A percentile compares a stretch with the other conserved stretches of the same genome.
Evolutionary conservation across 1,139 yeast species (phyloP).

Genomic region (Suhomyces bolitotheri): DNA sequence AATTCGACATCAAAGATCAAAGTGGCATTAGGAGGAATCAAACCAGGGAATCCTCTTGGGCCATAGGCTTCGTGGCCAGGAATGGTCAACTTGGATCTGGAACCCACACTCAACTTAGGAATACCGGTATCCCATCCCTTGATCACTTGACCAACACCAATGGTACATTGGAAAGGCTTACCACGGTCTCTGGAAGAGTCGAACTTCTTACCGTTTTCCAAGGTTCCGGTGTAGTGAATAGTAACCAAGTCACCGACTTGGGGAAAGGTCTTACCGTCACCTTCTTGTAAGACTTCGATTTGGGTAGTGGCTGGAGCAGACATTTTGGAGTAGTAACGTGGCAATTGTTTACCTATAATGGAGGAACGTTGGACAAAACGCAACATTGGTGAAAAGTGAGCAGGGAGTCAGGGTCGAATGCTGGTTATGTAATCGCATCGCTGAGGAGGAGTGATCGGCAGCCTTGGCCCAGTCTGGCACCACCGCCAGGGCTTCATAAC

Average conservation of each 20-base stretch:
- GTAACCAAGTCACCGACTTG: slow-evolving; percentile 81
- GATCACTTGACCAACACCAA: slow-evolving; percentile 96
- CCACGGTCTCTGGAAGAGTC: slow-evolving; percentile 95
- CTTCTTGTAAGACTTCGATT: slow-evolving; percentile 50
- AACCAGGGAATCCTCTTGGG: slow-evolving; percentile 90
- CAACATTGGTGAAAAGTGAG: slow-evolving; percentile 4
- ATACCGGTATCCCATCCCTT: slow-evolving; percentile 95
- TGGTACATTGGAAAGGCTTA: slow-evolving; percentile 86
- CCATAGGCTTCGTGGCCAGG: slow-evolving; percentile 96
- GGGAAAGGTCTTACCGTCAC: slow-evolving; percentile 88
- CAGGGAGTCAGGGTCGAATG: background rate
- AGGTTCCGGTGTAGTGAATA: slow-evolving; percentile 93
- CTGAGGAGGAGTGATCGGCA: background rate
- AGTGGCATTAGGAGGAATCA: slow-evolving; percentile 95
- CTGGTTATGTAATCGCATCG: slow-evolving; percentile 1
- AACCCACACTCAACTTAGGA: slow-evolving; percentile 88
- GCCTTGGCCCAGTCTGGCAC: no score
- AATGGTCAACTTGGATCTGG: slow-evolving; percentile 86
- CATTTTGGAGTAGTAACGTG: slow-evolving; percentile 22
- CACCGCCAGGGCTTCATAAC: no score
- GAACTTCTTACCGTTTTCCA: slow-evolving; percentile 91
- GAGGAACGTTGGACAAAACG: slow-evolving; percentile 9
- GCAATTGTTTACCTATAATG: background rate
- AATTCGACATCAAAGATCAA: slow-evolving; percentile 91
- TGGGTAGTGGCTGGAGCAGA: slow-evolving; percentile 46